phyloP scores from a whole-genome alignment of 2,329 filamentous ascomycete genomes.

The Claviceps sp. region DNA sequence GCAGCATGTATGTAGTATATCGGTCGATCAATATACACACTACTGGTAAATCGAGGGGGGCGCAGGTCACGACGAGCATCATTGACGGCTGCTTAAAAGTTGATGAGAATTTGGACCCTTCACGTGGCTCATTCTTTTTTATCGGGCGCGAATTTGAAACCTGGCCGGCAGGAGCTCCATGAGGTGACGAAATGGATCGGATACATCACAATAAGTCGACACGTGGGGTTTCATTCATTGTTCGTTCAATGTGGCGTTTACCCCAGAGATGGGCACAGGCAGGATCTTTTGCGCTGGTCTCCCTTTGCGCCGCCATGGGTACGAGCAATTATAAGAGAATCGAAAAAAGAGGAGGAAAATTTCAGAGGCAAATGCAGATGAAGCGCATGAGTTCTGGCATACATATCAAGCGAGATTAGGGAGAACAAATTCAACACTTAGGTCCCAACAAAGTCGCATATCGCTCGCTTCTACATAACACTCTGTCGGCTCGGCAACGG shows the following conservation, averaged over 20 bases:
- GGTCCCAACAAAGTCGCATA: not conserved
- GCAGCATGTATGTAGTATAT: not conserved
- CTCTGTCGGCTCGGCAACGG: constrained; percentile 3
- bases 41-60: not conserved
- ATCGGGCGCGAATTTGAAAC: not conserved
- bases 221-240: not conserved
- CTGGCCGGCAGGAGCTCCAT: not conserved
- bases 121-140: not conserved
- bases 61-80: not conserved
- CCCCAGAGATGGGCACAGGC: not conserved
- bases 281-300: not conserved
- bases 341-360: not conserved
- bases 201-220: not conserved
- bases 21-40: not conserved
- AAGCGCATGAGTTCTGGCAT: not conserved
- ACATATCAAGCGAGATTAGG: not conserved
- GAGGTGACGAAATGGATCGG: not conserved
- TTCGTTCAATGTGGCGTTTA: not conserved
- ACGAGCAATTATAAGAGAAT: not conserved
- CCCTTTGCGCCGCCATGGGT: not conserved
- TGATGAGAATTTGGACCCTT: not conserved
- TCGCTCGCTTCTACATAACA: not conserved
- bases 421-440: too few species aligned
- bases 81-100: not conserved
- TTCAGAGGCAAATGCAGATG: not conserved